phyloP scores from a whole-genome alignment of 192 early-diverging fungal species.

The Mortierella antarctica region DNA sequence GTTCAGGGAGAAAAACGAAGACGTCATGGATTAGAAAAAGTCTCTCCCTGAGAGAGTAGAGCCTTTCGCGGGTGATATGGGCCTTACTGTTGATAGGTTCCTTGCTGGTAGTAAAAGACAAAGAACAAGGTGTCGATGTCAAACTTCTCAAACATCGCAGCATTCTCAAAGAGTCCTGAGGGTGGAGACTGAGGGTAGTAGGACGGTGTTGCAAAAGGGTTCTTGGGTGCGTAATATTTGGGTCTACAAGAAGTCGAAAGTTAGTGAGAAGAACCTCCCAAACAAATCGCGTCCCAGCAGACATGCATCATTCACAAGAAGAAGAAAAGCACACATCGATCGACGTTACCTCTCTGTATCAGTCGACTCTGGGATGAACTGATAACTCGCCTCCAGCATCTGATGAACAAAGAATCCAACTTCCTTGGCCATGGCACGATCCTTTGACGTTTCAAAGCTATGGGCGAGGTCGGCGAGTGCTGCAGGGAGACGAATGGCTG shows the following conservation, averaged over 20 bases:
- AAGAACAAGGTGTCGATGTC: conserved; percentile 97
- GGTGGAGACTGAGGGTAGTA: conserved; percentile 92
- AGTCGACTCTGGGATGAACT: conserved; percentile 83
- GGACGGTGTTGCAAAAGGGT: conserved; percentile 81
- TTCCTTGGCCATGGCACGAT: conserved; percentile 58
- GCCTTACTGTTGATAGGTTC: conserved; percentile 94
- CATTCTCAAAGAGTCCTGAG: conserved; percentile 84
- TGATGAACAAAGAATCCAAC: conserved; percentile 66
- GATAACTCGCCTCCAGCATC: conserved; percentile 90
- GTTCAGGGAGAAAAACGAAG: neutral
- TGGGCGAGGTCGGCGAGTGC: conserved; percentile 65
- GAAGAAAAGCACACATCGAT: conserved; percentile 7
- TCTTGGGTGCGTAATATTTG: conserved; percentile 80
- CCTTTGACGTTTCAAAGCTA: conserved; percentile 67
- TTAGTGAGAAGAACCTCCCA: too few species aligned
- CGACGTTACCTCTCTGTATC: conserved; percentile 82
- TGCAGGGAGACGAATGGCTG: conserved; percentile 63
- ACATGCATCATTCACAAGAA: neutral
- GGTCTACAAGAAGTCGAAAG: conserved; percentile 57
- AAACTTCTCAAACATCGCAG: conserved; percentile 90
- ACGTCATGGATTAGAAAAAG: neutral
- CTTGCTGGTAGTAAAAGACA: conserved; percentile 98
- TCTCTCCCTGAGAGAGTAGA: neutral
- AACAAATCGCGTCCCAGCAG: too few species aligned
- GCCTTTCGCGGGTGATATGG: neutral